Percentiles rank a stretch among this genome's conserved stretches.
These are phyloP conservation scores for Hericium rajendrae DNA, from an alignment of 768 basidiomycete species.

Conservation along the genomic window DNA sequence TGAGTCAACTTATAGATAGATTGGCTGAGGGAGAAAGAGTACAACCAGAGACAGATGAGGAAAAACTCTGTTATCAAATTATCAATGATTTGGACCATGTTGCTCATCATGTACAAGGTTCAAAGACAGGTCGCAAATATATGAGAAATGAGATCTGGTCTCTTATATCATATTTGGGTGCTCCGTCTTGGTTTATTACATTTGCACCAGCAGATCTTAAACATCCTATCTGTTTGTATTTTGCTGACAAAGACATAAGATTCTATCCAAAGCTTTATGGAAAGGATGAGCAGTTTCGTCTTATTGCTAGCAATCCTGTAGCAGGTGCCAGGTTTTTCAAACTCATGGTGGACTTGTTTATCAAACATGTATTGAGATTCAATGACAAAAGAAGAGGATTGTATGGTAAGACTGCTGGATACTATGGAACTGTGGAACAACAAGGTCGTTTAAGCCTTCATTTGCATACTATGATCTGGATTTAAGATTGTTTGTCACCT, in stretches of 20 bases:
- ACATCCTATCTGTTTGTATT: conserved; percentile 12
- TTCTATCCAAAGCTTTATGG: not conserved
- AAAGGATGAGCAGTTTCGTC: not conserved
- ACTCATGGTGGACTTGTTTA: conserved; percentile 9
- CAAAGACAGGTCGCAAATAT: conserved; percentile 5
- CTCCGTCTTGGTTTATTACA: conserved; percentile 16
- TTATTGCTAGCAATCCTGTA: conserved; percentile 8
- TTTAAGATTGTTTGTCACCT: conserved; percentile 5
- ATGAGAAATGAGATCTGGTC: conserved; percentile 14
- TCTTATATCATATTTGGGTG: conserved; percentile 7
- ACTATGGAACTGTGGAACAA: conserved; percentile 18
- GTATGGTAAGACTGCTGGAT: conserved; percentile 12
- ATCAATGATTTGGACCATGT: conserved; percentile 11
- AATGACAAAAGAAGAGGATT: not conserved
- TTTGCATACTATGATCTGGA: conserved; percentile 15
- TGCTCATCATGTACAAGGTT: conserved; percentile 9
- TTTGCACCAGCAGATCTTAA: conserved; percentile 15
- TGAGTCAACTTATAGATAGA: conserved; percentile 1
- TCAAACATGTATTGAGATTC: conserved; percentile 3
- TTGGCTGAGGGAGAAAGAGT: not conserved
- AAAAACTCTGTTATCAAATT: conserved; percentile 6
- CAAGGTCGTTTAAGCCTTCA: conserved; percentile 5
- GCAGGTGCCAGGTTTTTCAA: conserved; percentile 15
- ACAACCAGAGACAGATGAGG: conserved; percentile 2
- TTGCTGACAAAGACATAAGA: conserved; percentile 5